Conservation (phyloP, 1,284 basidiomycete genomes). For the Gomphus bonarii region DNA sequence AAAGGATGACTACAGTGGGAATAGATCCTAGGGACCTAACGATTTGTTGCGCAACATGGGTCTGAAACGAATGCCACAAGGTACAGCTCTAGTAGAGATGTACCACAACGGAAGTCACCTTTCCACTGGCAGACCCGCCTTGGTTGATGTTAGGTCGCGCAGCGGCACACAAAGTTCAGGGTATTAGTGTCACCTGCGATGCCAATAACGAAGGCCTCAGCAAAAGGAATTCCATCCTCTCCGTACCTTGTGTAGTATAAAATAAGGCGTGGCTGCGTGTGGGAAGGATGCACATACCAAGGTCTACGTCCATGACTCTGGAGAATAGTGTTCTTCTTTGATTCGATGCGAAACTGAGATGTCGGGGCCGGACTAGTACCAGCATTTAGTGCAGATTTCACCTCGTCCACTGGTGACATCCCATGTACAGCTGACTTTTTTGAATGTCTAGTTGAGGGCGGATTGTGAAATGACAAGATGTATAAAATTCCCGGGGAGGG, state of each 20-base stretch:
- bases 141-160: background rate
- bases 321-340: slow-evolving; percentile 67
- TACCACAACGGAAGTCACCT: slow-evolving; percentile 37
- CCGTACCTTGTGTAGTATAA: slow-evolving; percentile 49
- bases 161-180: background rate
- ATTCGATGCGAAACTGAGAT: slow-evolving; percentile 7
- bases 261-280: background rate
- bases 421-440: background rate
- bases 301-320: slow-evolving; percentile 75
- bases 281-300: slow-evolving; percentile 39
- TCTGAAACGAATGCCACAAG: slow-evolving; percentile 37
- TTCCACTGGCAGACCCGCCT: slow-evolving; percentile 91
- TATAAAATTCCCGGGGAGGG: background rate
- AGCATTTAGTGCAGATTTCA: background rate
- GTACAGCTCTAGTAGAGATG: background rate
- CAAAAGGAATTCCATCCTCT: slow-evolving; percentile 56
- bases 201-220: slow-evolving; percentile 84
- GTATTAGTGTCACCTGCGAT: slow-evolving; percentile 62
- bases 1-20: slow-evolving; percentile 82
- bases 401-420: background rate
- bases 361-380: background rate
- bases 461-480: background rate
- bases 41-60: slow-evolving; percentile 85
- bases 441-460: background rate
- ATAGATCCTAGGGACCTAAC: slow-evolving; percentile 74